Percentiles rank a stretch among this genome's conserved stretches.
These are phyloP conservation scores for Biscogniauxia marginata DNA, from an alignment of 2,329 filamentous ascomycete genomes.

Conservation along the genomic window DNA sequence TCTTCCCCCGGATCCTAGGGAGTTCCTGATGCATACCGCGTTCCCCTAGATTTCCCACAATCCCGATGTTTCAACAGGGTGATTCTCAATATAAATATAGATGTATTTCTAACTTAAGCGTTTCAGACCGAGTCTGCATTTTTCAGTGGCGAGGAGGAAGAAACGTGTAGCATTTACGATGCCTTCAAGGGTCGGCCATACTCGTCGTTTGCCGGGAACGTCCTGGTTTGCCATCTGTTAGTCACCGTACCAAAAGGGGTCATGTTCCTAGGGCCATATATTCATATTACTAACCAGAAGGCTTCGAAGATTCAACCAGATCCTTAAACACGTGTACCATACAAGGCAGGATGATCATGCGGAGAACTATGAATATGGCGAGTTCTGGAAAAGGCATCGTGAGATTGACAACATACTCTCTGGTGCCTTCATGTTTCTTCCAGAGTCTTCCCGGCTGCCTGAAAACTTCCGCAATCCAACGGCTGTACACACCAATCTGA, in stretches of 20 bases:
- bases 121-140: slow-evolving; percentile 72
- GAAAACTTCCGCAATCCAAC: slow-evolving; percentile 66
- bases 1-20: not conserved
- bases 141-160: slow-evolving; percentile 60
- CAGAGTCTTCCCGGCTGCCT: slow-evolving; percentile 71
- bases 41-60: not conserved
- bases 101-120: slow-evolving; percentile 13
- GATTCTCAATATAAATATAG: not conserved
- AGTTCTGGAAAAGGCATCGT: slow-evolving; percentile 85
- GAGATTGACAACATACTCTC: slow-evolving; percentile 78
- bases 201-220: slow-evolving; percentile 69
- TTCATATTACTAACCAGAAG: slow-evolving; percentile 8
- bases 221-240: slow-evolving; percentile 68
- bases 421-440: slow-evolving; percentile 75
- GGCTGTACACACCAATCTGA: slow-evolving; percentile 81
- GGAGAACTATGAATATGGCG: slow-evolving; percentile 69
- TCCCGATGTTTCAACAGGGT: not conserved
- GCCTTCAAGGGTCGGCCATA: slow-evolving; percentile 62
- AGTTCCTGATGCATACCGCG: no score
- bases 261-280: no score
- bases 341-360: slow-evolving; percentile 68
- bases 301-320: slow-evolving; percentile 62
- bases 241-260: no score
- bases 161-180: slow-evolving; percentile 62
- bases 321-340: slow-evolving; percentile 77